Conservation (phyloP, 2,329 filamentous ascomycete genomes). For the Fusarium sp. region DNA sequence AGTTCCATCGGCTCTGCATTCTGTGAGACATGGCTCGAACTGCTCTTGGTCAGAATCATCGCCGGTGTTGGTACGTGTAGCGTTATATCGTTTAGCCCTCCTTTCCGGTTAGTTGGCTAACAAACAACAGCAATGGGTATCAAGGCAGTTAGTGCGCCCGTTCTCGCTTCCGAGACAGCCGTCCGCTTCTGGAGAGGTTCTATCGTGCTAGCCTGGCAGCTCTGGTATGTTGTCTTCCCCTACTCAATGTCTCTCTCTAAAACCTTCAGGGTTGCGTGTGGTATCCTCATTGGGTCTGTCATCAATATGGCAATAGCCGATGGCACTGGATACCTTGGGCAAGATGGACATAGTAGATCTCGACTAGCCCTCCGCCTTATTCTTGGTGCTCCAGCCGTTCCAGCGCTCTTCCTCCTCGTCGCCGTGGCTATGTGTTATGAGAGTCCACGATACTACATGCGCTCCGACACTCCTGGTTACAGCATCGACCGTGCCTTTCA, state of each 20-base stretch:
- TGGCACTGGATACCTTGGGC: background rate
- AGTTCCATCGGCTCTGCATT: background rate
- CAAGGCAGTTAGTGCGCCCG: background rate
- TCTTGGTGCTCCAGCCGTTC: background rate
- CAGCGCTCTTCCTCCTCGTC: background rate
- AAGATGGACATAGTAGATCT: background rate
- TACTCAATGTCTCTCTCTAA: background rate
- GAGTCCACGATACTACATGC: background rate
- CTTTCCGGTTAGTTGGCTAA: background rate
- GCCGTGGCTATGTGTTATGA: background rate
- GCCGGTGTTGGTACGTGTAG: background rate
- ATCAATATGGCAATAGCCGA: background rate
- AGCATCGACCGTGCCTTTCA: background rate
- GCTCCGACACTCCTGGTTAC: background rate
- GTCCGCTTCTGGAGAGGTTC: background rate
- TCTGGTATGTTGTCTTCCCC: background rate
- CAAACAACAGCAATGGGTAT: background rate
- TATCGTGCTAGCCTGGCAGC: background rate
- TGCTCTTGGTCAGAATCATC: background rate
- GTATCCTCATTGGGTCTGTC: background rate
- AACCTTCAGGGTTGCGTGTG: background rate
- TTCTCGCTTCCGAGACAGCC: background rate
- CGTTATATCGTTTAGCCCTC: fast-evolving
- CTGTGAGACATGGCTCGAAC: background rate
- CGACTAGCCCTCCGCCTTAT: background rate